Base-by-base conservation (phyloP, 257 asterid genomes). In the Plectranthus barbatus region DNA sequence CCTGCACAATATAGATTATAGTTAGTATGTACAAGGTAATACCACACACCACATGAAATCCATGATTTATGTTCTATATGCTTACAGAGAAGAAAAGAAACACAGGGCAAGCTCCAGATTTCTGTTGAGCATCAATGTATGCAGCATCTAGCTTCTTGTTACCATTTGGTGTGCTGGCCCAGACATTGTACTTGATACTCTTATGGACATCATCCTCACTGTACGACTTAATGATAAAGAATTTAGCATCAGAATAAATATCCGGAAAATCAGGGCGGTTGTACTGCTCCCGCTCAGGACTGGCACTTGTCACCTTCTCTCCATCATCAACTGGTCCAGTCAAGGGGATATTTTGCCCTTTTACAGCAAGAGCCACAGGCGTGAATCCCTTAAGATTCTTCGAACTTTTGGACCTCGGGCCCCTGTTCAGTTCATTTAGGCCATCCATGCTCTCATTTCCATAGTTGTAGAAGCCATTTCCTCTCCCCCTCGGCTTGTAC, bases 121-220 rank as follows among this genome's bases (percentile, higher is more conserved):
- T 81, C 70, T 68, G 84, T 29, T 84, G 81, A 51, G 91, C 88
- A 11, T 77, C 81, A 9, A 17, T 72, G 62, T 80, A 79, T 6
- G 95, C 88, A 36, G 75, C 72, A 49, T 87, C 91, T 6, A 87
- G 76, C 72, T 87, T 87, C 50, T 85, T 83, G 76, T 87, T 87
- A 26, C 95, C 95, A 64, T 77, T 87, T 0, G 94, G 88, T 1
- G 95, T 85, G 80, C 94, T 87, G n/a, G 95, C 78, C 95, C 88
- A 85, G 12, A 87, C 73, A 64, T 76, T 83, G 71, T 87, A 87
- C 71, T 87, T 87, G 59, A 87, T 77, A 51, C 88, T 79, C 80
- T 85, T 87, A 56, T 87, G 94, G 42, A 85, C 80, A 68, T 79
- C 83, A 62, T 85, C 89, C 68, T 85, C 91, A n/a, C 90, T 83